These are phyloP conservation scores for Endocarpon pusillum DNA, from an alignment of 495 filamentous ascomycete species.

Conservation along the genomic window DNA sequence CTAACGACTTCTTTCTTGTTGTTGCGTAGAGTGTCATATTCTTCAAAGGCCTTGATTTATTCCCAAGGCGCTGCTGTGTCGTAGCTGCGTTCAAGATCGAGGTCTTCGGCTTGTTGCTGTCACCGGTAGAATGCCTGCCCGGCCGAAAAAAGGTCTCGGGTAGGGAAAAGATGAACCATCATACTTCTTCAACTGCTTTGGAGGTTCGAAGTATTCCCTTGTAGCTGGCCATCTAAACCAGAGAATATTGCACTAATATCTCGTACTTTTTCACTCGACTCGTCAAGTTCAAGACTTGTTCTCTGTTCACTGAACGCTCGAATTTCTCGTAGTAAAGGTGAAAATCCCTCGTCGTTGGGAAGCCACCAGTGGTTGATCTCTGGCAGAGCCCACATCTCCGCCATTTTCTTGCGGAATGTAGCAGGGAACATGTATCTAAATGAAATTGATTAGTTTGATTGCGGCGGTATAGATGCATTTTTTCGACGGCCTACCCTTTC, in stretches of 20 bases:
- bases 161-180: no score
- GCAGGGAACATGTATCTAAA: conserved; percentile 65
- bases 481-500: conserved; percentile 48
- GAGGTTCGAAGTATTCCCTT: conserved; percentile 9
- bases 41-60: no score
- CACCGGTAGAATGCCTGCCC: no score
- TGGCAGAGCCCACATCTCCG: conserved; percentile 49
- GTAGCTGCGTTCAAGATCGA: no score
- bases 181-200: not conserved
- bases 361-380: conserved; percentile 72
- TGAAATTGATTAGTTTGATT: not conserved
- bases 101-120: no score
- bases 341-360: conserved; percentile 60
- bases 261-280: conserved; percentile 47
- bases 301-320: conserved; percentile 64
- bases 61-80: no score
- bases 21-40: no score
- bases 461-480: conserved; percentile 2
- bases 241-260: conserved; percentile 62
- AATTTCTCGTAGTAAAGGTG: conserved; percentile 52
- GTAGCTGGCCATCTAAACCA: conserved; percentile 27
- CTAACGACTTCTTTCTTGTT: no score
- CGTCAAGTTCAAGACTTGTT: conserved; percentile 36
- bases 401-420: conserved; percentile 55
- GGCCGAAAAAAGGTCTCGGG: no score